Evolutionary conservation across 768 basidiomycete species (phyloP), one percentile per base, ranked within the genome.

Genomic region (Podaxis pistillaris): DNA sequence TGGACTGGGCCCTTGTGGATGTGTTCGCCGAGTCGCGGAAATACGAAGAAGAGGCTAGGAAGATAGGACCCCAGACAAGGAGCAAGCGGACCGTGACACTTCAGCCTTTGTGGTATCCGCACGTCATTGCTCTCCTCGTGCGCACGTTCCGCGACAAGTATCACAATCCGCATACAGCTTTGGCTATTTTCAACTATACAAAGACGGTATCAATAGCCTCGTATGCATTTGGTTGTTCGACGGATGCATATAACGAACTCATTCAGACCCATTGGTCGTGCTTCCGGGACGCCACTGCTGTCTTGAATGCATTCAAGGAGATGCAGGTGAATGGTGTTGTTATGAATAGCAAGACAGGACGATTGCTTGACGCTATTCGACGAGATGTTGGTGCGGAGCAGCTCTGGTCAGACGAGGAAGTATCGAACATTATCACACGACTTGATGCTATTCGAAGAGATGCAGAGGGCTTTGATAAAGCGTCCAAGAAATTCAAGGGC

Each of bases 151-250:
- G 95, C 24, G 89, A 88, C 67, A 88, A 85, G 56, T 94, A 90
- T 73, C 73, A 74, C 17, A 88, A 94, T 63, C 94, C 95, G 1
- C 82, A 93, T 68, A 81, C 94, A 28, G 88, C 94, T 1, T 82
- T 98, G 17, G 81, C 88, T 19, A 81, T 96, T 26, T 98, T 97
- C 77, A 79, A 88, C 55, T 83, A 94, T 71, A 91, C 93, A 0
- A 84, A 87, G 44, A 82, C 82, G 44, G 82, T 87, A 3, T 93
- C 91, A 1, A 83, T 89, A 54, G 80, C 87, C 3, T 93, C 90
- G 4, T 98, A 93, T 72, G 89, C 96, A 33, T 88, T 89, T 68
- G 96, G 95, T 2, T 98, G 96, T 74, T 90, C 92, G 9, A 91
- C 94, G 0, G 81, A 81, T 9, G 90, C 89, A 0, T 97, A 96